Percentiles rank a stretch among this genome's conserved stretches.
Evolutionary conservation across 139 green algal genomes (phyloP).

Genomic region (Limnomonas spitsbergensis): DNA sequence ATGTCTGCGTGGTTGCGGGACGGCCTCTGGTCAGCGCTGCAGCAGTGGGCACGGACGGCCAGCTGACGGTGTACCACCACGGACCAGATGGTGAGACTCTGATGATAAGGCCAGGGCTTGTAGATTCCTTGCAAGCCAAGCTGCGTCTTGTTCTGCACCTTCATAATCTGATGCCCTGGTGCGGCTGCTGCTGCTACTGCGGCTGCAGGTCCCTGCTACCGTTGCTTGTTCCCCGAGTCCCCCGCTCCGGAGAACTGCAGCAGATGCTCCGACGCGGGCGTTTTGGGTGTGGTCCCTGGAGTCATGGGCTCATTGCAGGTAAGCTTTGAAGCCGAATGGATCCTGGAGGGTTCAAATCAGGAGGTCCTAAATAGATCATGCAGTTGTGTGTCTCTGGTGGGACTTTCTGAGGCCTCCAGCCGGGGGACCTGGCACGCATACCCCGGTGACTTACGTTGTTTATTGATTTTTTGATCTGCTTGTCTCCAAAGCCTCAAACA

Average conservation of each 20-base stretch:
- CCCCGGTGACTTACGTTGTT: no score
- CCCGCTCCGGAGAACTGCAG: constrained; percentile 74
- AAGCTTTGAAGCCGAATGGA: no score
- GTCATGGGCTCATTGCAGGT: constrained; percentile 88
- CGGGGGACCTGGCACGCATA: no score
- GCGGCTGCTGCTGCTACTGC: background rate
- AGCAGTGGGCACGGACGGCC: constrained; percentile 86
- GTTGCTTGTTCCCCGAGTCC: constrained; percentile 86
- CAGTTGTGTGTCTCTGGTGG: no score
- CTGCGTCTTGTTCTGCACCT: no score
- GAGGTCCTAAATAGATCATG: no score
- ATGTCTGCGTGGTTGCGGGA: constrained; percentile 68
- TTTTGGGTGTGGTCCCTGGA: constrained; percentile 87
- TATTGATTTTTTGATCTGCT: no score
- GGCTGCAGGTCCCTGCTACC: constrained; percentile 46
- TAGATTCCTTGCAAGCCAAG: background rate
- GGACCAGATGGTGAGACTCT: constrained; percentile 48
- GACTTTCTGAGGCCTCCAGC: no score
- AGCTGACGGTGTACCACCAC: constrained; percentile 90
- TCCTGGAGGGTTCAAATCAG: no score
- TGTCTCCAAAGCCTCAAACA: no score
- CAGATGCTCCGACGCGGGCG: constrained; percentile 85
- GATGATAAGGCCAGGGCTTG: background rate
- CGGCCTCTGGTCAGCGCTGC: constrained; percentile 79
- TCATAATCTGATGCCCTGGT: background rate